Evolutionary conservation across 208 protist species (phyloP).

Genomic region (Tetramitus jugosus): DNA sequence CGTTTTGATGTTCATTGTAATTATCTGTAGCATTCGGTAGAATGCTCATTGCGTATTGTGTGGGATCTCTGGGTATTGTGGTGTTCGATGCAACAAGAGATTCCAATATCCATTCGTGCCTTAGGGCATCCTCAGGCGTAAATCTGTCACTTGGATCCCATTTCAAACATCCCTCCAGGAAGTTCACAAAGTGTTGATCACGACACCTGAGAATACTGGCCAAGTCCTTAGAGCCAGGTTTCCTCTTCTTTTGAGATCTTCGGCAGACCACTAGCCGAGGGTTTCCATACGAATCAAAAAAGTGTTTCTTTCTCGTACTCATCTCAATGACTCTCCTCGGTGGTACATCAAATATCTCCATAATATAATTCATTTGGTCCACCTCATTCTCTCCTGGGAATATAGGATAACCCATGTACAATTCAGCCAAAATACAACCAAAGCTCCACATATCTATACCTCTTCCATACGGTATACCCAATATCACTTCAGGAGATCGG

Average conservation of each 20-base stretch:
- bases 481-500: conserved; percentile 88
- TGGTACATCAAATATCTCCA: conserved; percentile 75
- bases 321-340: conserved; percentile 54
- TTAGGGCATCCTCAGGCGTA: conserved; percentile 9
- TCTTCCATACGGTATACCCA: conserved; percentile 69
- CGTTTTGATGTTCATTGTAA: too few species aligned
- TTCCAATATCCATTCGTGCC: conserved; percentile 22
- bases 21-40: too few species aligned
- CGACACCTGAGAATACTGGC: conserved; percentile 33
- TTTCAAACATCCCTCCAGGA: conserved; percentile 39
- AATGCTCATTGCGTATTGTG: too few species aligned
- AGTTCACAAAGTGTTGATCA: conserved; percentile 51
- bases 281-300: conserved; percentile 50
- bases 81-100: background rate
- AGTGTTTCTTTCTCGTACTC: conserved; percentile 47
- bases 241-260: conserved; percentile 45
- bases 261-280: conserved; percentile 47
- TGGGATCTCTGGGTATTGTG: too few species aligned
- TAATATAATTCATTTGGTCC: conserved; percentile 84
- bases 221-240: conserved; percentile 43
- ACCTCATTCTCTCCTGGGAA: conserved; percentile 78
- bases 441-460: conserved; percentile 93
- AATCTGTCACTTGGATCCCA: conserved; percentile 27
- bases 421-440: conserved; percentile 89
- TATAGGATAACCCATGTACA: conserved; percentile 82